Percentiles rank a stretch among this genome's conserved stretches.
These are phyloP conservation scores for Nakazawaea holstii DNA, from an alignment of 805 yeast genomes.

Conservation along the genomic window DNA sequence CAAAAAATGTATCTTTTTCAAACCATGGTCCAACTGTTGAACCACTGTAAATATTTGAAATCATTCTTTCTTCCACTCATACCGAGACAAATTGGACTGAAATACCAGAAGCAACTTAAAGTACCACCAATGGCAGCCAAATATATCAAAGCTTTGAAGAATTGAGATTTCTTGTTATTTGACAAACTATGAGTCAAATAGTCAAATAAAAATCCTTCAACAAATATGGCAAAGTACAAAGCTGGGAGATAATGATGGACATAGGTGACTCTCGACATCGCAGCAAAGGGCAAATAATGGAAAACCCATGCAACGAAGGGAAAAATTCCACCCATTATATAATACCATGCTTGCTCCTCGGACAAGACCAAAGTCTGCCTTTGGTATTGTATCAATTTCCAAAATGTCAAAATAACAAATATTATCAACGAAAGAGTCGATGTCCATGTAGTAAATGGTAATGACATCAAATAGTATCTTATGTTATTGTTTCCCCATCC, in stretches of 20 bases:
- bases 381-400: conserved; percentile 53
- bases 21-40: conserved; percentile 40
- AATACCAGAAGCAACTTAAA: conserved; percentile 51
- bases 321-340: conserved; percentile 58
- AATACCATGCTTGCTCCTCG: conserved; percentile 7
- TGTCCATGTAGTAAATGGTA: conserved; percentile 61
- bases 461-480: conserved; percentile 64
- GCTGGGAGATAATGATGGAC: conserved; percentile 97
- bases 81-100: conserved; percentile 62
- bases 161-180: conserved; percentile 13
- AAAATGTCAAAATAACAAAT: conserved; percentile 32
- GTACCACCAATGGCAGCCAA: conserved; percentile 34
- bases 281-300: conserved; percentile 81
- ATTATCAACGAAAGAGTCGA: conserved; percentile 45
- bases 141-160: conserved; percentile 30
- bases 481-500: conserved; percentile 54
- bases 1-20: neutral
- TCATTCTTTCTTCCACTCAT: conserved; percentile 43
- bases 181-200: conserved; percentile 27
- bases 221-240: conserved; percentile 77
- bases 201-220: conserved; percentile 50
- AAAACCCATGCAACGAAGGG: conserved; percentile 90
- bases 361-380: conserved; percentile 46
- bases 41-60: conserved; percentile 42
- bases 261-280: conserved; percentile 96